Percentiles rank a stretch among this genome's conserved stretches.
Conservation (phyloP, 164 flowering plant species). For the Hamamelis virginiana region DNA sequence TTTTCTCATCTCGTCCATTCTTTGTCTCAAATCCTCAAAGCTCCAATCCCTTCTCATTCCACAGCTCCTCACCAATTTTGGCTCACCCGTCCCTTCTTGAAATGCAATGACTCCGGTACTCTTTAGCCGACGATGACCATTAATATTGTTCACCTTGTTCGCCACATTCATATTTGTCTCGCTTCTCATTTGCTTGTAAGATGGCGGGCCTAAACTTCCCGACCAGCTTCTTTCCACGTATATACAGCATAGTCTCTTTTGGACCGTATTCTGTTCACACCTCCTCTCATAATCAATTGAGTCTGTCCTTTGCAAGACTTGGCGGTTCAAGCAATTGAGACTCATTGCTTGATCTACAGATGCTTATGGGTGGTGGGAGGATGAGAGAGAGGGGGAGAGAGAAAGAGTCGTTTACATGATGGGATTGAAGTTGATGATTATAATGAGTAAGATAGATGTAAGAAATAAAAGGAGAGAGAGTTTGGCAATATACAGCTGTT, state of each 20-base stretch:
- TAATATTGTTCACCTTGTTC: conserved; percentile 15
- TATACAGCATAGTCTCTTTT: conserved; percentile 2
- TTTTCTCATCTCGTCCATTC: not conserved
- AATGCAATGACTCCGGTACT: conserved; percentile 12
- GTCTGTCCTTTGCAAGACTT: conserved; percentile 22
- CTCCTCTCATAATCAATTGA: conserved; percentile 14
- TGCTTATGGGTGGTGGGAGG: too few relatives aligned
- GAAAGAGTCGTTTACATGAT: not conserved
- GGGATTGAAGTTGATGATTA: too few relatives aligned
- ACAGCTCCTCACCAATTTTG: conserved; percentile 57
- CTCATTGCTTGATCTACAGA: conserved; percentile 17
- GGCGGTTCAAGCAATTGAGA: conserved; percentile 33
- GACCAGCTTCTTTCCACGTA: conserved; percentile 50
- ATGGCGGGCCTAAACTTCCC: conserved; percentile 33
- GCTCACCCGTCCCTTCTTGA: conserved; percentile 19
- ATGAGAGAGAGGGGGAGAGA: not conserved
- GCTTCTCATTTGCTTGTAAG: conserved; percentile 18
- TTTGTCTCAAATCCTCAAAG: conserved; percentile 56
- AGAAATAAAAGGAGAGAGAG: too few relatives aligned
- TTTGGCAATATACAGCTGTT: too few relatives aligned
- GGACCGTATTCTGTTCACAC: not conserved
- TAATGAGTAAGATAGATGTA: too few relatives aligned
- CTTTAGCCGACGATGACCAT: conserved; percentile 23
- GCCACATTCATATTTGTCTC: not conserved
- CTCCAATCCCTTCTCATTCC: conserved; percentile 95